Percentiles rank a stretch among this genome's conserved stretches.
phyloP scores from a whole-genome alignment of 2,329 filamentous ascomycete species.

The Tolypocladium guangdongense region DNA sequence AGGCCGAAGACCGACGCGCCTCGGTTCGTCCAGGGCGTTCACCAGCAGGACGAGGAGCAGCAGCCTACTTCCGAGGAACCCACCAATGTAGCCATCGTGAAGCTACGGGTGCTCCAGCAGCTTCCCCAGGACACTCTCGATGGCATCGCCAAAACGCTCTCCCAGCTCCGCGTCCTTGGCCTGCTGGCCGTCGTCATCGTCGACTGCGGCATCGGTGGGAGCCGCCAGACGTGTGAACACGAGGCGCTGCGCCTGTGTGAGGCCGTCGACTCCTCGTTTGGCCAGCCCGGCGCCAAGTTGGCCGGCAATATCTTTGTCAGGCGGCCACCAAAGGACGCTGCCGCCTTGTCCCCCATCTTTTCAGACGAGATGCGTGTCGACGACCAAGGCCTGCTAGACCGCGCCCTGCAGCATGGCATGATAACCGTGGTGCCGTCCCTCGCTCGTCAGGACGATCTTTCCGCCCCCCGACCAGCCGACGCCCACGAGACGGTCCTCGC shows the following conservation, averaged over 20 bases:
- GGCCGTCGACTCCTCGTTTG: conserved; percentile 59
- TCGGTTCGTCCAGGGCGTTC: conserved; percentile 25
- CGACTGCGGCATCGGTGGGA: conserved; percentile 47
- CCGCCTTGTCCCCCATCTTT: conserved; percentile 8
- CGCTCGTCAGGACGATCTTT: conserved; percentile 30
- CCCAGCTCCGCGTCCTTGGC: conserved; percentile 72
- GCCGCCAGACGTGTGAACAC: conserved; percentile 33
- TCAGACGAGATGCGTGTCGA: conserved; percentile 17
- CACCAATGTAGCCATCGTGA: conserved; percentile 67
- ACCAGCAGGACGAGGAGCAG: conserved; percentile 4
- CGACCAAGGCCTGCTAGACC: conserved; percentile 19
- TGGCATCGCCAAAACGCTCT: conserved; percentile 73
- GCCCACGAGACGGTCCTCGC: conserved; percentile 60
- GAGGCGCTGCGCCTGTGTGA: conserved; percentile 66
- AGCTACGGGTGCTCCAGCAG: conserved; percentile 63
- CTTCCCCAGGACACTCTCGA: conserved; percentile 58
- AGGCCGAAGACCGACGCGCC: conserved; percentile 11
- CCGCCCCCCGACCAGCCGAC: conserved; percentile 27
- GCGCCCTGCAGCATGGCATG: conserved; percentile 19
- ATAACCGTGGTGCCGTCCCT: conserved; percentile 29
- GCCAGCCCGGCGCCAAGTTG: conserved; percentile 55
- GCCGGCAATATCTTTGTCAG: conserved; percentile 37
- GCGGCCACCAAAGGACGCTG: neutral
- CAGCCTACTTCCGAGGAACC: conserved; percentile 6
- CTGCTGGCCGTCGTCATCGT: conserved; percentile 74